Evolutionary conservation across 441 rosid genomes (phyloP), one percentile per base, ranked within the genome.

Genomic region (Corymbia citriodora): DNA sequence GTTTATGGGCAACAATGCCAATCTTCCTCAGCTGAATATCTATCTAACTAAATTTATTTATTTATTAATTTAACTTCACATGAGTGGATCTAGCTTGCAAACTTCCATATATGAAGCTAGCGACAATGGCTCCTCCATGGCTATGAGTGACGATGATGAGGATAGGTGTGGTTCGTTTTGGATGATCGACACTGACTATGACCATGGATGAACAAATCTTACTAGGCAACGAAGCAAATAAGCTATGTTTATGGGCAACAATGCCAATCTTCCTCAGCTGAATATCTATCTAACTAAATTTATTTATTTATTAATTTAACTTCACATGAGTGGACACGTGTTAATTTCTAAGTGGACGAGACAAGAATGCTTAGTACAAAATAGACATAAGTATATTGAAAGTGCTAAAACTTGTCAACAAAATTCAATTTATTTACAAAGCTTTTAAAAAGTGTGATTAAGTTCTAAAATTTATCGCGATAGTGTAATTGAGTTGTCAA

Each of bases 141-240:
- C 0, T 36, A 2, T 2, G 1, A 18, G 45, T 0, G 15, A 36
- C 6, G 82, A 2, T 0, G 0, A 10, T 1, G 82, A 23, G 0
- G 12, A 72, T 19, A 10, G 82, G 82, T 8, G 48, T 36, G 49
- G 25, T 36, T 19, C 27, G 45, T 45, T 15, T 36, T 6, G 82
- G 49, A 72, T 1, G 1, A 19, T 18, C 5, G 0, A 5, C 1
- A 1, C 50, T 15, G 11, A 19, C 25, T 15, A 19, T 6, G 50
- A 36, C 16, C 1, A 21, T 72, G 49, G 49, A 72, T 7, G 27
- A 70, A 6, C 49, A 72, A 36, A 45, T 72, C 29, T 72, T 16
- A 0, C 13, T 19, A 36, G 83, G 50, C 82, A 72, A 72, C 7
- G 23, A 33, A 33, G 49, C 48, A 18, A 18, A 33, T 25, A 72